phyloP scores from a whole-genome alignment of 176 grass and related monocot species.

The Carex littledalei region DNA sequence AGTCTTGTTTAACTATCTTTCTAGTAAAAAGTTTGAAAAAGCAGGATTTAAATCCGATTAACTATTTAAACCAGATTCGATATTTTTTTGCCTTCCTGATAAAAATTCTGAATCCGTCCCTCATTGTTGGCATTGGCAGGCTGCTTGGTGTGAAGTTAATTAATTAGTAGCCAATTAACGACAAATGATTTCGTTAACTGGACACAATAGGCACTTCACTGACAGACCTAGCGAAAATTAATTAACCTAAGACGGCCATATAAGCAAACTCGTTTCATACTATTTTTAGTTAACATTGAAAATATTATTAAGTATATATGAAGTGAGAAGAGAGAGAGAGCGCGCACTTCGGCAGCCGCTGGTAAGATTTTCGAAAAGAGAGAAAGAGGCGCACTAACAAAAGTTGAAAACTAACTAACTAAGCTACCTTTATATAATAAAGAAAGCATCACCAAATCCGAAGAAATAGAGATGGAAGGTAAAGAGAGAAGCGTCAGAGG shows the following conservation, averaged over 20 bases:
- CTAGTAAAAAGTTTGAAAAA: not conserved
- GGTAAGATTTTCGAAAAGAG: not conserved
- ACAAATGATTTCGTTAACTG: not conserved
- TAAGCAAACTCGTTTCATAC: not conserved
- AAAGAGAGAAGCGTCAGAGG: conserved; percentile 14
- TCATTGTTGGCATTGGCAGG: not conserved
- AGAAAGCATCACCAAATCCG: conserved; percentile 11
- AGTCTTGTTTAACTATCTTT: not conserved
- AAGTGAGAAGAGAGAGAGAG: not conserved
- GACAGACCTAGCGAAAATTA: not conserved
- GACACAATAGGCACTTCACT: not conserved
- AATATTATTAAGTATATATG: not conserved
- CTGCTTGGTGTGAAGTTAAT: not conserved
- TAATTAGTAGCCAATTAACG: not conserved
- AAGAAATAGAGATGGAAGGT: not conserved
- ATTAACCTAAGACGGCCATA: not conserved
- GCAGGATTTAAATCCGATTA: not conserved
- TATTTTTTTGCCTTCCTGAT: too few species aligned
- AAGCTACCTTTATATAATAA: not conserved
- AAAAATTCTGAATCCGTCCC: too few species aligned
- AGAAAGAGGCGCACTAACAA: not conserved
- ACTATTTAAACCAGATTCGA: too few species aligned
- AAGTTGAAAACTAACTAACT: conserved; percentile 13
- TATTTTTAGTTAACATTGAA: not conserved
- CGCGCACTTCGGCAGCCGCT: not conserved